These are phyloP conservation scores for Aspergillus persii DNA, from an alignment of 2,329 filamentous ascomycete genomes.

Conservation along the genomic window DNA sequence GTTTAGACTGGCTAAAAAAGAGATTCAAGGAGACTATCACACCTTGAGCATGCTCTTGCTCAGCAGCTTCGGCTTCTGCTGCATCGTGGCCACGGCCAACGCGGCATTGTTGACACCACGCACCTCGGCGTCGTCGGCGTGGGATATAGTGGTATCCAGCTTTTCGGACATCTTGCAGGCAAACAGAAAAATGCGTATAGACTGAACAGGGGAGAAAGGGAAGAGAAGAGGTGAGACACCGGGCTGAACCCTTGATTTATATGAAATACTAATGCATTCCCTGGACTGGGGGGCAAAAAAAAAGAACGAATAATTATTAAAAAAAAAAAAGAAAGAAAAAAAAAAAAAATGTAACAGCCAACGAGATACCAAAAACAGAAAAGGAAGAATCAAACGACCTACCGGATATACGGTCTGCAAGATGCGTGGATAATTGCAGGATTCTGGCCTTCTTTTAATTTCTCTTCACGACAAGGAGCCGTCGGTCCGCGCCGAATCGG, in stretches of 20 bases:
- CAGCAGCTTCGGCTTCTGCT: conserved; percentile 32
- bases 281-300: too few relatives aligned
- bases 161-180: not conserved
- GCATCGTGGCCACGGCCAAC: conserved; percentile 30
- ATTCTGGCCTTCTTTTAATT: not conserved
- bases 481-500: not conserved
- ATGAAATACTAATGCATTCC: not conserved
- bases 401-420: not conserved
- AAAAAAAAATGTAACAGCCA: not conserved
- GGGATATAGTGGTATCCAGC: not conserved
- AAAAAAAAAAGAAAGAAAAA: not conserved
- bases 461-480: not conserved
- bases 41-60: conserved; percentile 48
- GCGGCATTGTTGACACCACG: conserved; percentile 27
- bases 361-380: not conserved
- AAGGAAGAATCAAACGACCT: not conserved
- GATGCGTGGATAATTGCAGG: not conserved
- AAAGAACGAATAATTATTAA: too few relatives aligned
- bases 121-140: conserved; percentile 13
- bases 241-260: not conserved
- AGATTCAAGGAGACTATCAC: not conserved
- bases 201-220: not conserved
- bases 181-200: not conserved
- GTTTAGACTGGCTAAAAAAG: too few relatives aligned
- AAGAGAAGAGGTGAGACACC: not conserved